Conservation (phyloP, 2,329 filamentous ascomycete species). For the Grosmannia serpens region DNA sequence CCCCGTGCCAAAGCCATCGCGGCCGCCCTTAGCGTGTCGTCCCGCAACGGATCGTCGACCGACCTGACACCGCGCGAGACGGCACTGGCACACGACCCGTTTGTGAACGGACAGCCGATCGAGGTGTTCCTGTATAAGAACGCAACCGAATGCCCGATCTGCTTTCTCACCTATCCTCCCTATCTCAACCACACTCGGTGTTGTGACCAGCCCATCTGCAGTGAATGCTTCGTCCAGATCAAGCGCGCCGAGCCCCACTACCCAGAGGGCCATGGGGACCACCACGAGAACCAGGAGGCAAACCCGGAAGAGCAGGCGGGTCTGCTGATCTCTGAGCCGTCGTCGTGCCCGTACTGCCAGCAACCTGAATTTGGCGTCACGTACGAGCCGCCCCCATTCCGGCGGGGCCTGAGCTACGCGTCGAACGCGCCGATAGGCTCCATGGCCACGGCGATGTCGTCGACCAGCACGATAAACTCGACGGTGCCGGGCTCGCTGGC, state of each 20-base stretch:
- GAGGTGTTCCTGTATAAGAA: constrained; percentile 93
- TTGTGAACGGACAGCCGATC: constrained; percentile 85
- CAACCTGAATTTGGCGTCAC: constrained; percentile 95
- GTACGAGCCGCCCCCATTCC: constrained; percentile 80
- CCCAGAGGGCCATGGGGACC: constrained; percentile 60
- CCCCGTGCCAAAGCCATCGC: constrained; percentile 83
- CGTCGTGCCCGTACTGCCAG: constrained; percentile 88
- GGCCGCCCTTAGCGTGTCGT: constrained; percentile 62
- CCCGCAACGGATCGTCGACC: constrained; percentile 58
- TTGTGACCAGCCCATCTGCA: constrained; percentile 93
- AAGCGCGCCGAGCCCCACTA: constrained; percentile 87
- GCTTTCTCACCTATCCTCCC: constrained; percentile 89
- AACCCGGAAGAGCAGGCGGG: constrained; percentile 41
- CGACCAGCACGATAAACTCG: constrained; percentile 67
- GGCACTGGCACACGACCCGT: constrained; percentile 69
- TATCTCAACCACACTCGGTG: constrained; percentile 91
- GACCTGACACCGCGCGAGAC: constrained; percentile 70
- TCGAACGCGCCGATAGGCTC: constrained; percentile 25
- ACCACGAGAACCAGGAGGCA: constrained; percentile 14
- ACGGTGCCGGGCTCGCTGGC: constrained; percentile 25
- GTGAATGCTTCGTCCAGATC: constrained; percentile 98
- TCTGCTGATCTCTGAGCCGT: constrained; percentile 78
- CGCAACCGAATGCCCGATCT: constrained; percentile 84
- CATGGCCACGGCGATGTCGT: constrained; percentile 68
- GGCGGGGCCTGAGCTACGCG: constrained; percentile 56